phyloP scores from a whole-genome alignment of 345 rosid genomes.

The Eutrema yunnanense region DNA sequence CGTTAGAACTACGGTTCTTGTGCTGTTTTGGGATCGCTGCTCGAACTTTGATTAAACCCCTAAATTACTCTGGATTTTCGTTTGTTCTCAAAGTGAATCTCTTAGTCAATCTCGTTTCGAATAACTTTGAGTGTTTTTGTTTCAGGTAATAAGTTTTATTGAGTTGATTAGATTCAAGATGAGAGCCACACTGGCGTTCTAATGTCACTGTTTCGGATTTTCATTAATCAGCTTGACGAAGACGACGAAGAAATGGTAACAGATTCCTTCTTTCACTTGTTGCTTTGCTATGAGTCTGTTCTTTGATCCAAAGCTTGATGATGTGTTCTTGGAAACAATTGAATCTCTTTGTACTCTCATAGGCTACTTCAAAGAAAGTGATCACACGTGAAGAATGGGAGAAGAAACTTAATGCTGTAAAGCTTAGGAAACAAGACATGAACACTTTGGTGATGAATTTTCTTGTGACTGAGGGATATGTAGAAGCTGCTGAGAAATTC shows the following conservation, averaged over 20 bases:
- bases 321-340: not conserved
- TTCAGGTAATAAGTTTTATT: slow-evolving; percentile 14
- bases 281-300: not conserved
- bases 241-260: slow-evolving; percentile 58
- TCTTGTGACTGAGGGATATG: slow-evolving; percentile 94
- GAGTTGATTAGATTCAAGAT: slow-evolving; percentile 14
- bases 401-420: slow-evolving; percentile 80
- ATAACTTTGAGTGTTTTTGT: not conserved
- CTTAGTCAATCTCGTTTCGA: not conserved
- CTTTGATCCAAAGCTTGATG: not conserved
- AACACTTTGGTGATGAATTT: slow-evolving; percentile 96
- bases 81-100: not conserved
- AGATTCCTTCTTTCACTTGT: not conserved
- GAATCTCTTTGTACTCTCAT: not conserved
- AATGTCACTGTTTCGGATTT: slow-evolving; percentile 60
- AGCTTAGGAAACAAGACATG: slow-evolving; percentile 93
- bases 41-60: not conserved
- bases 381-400: slow-evolving; percentile 88
- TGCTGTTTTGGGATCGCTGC: not conserved
- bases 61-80: not conserved
- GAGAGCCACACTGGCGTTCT: slow-evolving; percentile 29
- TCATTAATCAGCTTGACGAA: slow-evolving; percentile 49
- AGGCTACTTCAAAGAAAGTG: slow-evolving; percentile 70
- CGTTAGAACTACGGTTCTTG: not conserved
- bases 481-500: slow-evolving; percentile 90